A percentile compares a stretch with the other conserved stretches of the same genome.
These are phyloP conservation scores for Jatropha multifida DNA, from an alignment of 441 rosid species.

Conservation along the genomic window DNA sequence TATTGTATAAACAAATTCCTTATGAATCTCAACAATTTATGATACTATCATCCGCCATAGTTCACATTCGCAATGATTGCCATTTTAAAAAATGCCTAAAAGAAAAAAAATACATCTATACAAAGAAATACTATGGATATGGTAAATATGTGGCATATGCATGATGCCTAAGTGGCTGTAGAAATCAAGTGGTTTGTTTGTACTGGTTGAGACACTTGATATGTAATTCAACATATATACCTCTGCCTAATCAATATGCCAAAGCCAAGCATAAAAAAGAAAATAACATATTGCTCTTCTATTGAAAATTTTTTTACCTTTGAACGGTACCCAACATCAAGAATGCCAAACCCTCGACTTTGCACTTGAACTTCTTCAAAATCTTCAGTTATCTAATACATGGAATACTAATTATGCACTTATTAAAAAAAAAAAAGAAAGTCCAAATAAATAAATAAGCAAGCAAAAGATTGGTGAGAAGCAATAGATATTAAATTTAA, in stretches of 20 bases:
- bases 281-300: background rate
- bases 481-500: background rate
- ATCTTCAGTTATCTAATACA: constrained; percentile 70
- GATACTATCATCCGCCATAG: background rate
- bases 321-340: constrained; percentile 92
- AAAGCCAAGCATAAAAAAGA: background rate
- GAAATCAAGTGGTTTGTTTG: background rate
- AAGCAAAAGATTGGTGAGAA: background rate
- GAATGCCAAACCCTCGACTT: constrained; percentile 96
- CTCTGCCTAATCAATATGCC: background rate
- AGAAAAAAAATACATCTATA: background rate
- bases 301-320: constrained; percentile 43
- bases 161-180: background rate
- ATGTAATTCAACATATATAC: too few relatives aligned
- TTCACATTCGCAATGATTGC: background rate
- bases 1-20: background rate
- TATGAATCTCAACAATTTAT: background rate
- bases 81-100: background rate
- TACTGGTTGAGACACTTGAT: background rate
- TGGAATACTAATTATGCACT: constrained; percentile 5
- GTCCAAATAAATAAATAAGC: background rate
- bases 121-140: background rate
- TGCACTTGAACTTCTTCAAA: constrained; percentile 91
- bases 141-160: background rate
- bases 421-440: background rate